Percentiles rank a stretch among this genome's conserved stretches.
Conservation (phyloP, 495 filamentous ascomycete genomes). For the Aspergillus avenaceus region DNA sequence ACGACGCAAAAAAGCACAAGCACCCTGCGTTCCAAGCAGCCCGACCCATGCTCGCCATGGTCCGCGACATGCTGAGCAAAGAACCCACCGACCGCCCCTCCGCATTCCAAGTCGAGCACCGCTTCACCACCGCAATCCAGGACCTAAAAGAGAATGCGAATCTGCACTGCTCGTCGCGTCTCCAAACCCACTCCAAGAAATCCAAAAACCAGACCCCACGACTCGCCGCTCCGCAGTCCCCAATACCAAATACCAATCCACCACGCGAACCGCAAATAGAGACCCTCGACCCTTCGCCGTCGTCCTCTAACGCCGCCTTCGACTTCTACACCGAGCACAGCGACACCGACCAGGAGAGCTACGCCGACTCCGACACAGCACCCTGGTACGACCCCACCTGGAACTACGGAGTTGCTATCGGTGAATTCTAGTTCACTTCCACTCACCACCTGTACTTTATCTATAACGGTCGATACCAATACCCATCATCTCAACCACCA, state of each 20-base stretch:
- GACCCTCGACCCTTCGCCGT: not conserved
- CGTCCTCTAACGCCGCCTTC: not conserved
- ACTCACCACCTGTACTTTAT: not conserved
- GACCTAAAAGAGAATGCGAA: conserved; percentile 13
- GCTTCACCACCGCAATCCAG: conserved; percentile 14
- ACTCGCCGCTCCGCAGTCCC: not conserved
- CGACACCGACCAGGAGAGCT: conserved; percentile 7
- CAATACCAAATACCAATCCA: not conserved
- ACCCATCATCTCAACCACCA: no score
- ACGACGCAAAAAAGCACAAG: conserved; percentile 60
- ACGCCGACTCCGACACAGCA: not conserved
- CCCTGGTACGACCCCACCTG: conserved; percentile 15
- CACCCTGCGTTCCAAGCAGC: conserved; percentile 44
- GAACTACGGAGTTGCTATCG: conserved; percentile 7
- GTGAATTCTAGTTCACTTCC: not conserved
- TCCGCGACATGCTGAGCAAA: conserved; percentile 41
- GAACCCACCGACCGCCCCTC: conserved; percentile 34
- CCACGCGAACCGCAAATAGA: not conserved
- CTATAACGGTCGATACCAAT: no score
- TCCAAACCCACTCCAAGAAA: not conserved
- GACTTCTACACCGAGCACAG: not conserved
- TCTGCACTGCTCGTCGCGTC: conserved; percentile 19
- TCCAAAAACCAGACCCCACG: not conserved
- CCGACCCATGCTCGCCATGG: conserved; percentile 35
- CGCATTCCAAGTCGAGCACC: conserved; percentile 29